Base-by-base conservation (phyloP, 352 stramenopile genomes). In the Pythium graminicola region DNA sequence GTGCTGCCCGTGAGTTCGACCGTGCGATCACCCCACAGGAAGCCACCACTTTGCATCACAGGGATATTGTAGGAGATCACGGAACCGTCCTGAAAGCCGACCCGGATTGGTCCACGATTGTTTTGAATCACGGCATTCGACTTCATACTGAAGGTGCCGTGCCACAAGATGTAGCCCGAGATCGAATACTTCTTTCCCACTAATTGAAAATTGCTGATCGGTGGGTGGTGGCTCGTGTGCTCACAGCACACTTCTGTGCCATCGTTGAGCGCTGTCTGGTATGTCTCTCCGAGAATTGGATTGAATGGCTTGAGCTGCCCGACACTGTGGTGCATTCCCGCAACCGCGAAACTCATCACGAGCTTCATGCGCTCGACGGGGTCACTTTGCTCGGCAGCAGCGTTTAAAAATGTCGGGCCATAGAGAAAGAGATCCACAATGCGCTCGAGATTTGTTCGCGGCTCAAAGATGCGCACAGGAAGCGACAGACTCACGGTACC, bases 241-340 rank as follows among this genome's bases (percentile, higher is more conserved):
- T 93, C 82, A 46, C 79, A 89, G 46, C 65, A 82, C 5, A 93
- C 80, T 23, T 87, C 76, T 4, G 82, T 89, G 50, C 79, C 82
- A 49, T 93, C 79, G 56, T 84, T 89, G 42, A 90, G 54, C 35
- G 57, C 70, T 4, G 71, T 74, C 57, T 93, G 79, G 40, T 74
- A 89, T 17, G 82, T 93, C 50, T 93, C 82, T 13, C 82, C 82
- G 20, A 93, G 50, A 26, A 93, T 93, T 28, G 82, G 82, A 53
- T 89, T 93, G 59, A 93, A 93, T 11, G 82, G 82, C 65, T 93
- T 93, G 27, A 93, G 57, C 54, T 89, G 80, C 4, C 82, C 80
- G 19, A 89, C 81, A 46, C 76, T 78, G 64, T 89, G 78, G 44
- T 93, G 82, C 61, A 89, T 63, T 0, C 82, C 82, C 7, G 82